Conservation (phyloP, 805 yeast genomes). For the Candida ovalis region DNA sequence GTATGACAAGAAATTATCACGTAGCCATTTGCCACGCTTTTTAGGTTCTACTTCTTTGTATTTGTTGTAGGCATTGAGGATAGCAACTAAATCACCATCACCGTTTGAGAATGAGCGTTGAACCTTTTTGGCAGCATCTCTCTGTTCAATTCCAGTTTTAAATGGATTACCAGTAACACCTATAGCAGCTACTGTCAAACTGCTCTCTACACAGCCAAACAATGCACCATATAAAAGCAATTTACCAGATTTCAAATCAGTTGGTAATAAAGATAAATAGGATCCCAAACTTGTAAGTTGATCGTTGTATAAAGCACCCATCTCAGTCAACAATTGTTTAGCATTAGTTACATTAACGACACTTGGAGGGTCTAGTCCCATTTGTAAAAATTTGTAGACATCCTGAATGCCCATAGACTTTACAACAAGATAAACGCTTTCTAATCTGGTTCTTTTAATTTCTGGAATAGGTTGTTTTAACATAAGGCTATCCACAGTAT, state of each 20-base stretch:
- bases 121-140: constrained; percentile 57
- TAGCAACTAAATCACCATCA: constrained; percentile 74
- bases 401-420: constrained; percentile 83
- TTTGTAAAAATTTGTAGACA: constrained; percentile 63
- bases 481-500: constrained; percentile 56
- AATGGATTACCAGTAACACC: constrained; percentile 75
- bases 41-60: constrained; percentile 37
- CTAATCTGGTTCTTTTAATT: constrained; percentile 77
- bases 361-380: constrained; percentile 83
- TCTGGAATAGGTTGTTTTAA: constrained; percentile 80
- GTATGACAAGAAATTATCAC: constrained; percentile 58
- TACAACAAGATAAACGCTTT: constrained; percentile 76
- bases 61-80: constrained; percentile 52
- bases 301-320: constrained; percentile 62
- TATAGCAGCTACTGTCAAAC: constrained; percentile 78
- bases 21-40: constrained; percentile 42
- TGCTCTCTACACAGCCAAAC: constrained; percentile 74
- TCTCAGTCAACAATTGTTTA: constrained; percentile 48
- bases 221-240: constrained; percentile 73
- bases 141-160: constrained; percentile 51
- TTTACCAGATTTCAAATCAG: constrained; percentile 84
- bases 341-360: constrained; percentile 48
- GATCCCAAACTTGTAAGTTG: constrained; percentile 72
- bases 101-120: constrained; percentile 41
- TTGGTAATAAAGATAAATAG: constrained; percentile 77